Evolutionary conservation across 2,329 filamentous ascomycete species (phyloP).

Genomic region (Graphiopsis chlorocephala): DNA sequence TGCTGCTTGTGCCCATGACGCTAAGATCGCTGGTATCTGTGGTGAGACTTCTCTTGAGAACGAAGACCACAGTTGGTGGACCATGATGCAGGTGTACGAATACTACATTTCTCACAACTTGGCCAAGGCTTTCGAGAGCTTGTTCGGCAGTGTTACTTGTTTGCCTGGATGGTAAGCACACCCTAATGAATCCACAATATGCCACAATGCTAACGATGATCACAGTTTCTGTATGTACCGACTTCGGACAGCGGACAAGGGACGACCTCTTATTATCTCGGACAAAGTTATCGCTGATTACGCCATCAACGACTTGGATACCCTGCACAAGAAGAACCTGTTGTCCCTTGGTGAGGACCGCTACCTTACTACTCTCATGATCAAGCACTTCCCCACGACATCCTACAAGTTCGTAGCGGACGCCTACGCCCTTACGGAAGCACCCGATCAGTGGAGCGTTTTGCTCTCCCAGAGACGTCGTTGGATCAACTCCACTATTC

Average conservation of each 20-base stretch:
- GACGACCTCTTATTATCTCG: slow-evolving; percentile 89
- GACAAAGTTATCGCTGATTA: slow-evolving; percentile 87
- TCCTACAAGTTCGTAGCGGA: slow-evolving; percentile 94
- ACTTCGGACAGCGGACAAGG: slow-evolving; percentile 87
- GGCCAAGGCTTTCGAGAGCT: slow-evolving; percentile 93
- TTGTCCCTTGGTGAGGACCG: slow-evolving; percentile 94
- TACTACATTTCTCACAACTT: slow-evolving; percentile 99
- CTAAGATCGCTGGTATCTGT: slow-evolving; percentile 95
- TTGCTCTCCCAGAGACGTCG: slow-evolving; percentile 95
- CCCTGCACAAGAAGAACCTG: slow-evolving; percentile 91
- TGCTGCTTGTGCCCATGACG: slow-evolving; percentile 86
- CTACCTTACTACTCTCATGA: slow-evolving; percentile 96
- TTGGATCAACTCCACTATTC: slow-evolving; percentile 99
- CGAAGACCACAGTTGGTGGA: slow-evolving; percentile 94
- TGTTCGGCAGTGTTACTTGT: slow-evolving; percentile 98
- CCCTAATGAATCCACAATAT: neutral
- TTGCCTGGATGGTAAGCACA: slow-evolving; percentile 90
- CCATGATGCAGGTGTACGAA: slow-evolving; percentile 99
- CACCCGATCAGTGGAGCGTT: slow-evolving; percentile 90
- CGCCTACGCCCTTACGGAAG: slow-evolving; percentile 89
- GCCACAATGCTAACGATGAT: slow-evolving; percentile 15
- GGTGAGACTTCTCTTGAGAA: slow-evolving; percentile 96
- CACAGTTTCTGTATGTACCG: slow-evolving; percentile 98
- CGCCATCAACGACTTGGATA: slow-evolving; percentile 84
- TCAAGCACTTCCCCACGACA: slow-evolving; percentile 93